Percentiles rank a stretch among this genome's conserved stretches.
These are phyloP conservation scores for Umbellularia californica DNA, from an alignment of 164 flowering plant genomes.

Conservation along the genomic window DNA sequence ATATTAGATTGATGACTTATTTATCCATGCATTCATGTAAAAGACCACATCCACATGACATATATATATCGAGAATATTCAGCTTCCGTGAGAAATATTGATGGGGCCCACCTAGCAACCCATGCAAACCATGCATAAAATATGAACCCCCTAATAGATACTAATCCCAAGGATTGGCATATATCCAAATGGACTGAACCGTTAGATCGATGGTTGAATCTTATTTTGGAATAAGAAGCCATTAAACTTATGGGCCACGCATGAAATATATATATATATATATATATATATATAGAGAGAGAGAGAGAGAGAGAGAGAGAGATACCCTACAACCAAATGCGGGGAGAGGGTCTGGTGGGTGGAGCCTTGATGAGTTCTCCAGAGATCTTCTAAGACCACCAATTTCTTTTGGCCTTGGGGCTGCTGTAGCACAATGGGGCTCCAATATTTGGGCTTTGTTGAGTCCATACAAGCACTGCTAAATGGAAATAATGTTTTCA, in stretches of 20 bases:
- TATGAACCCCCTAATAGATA: neutral
- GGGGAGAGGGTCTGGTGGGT: constrained; percentile 9
- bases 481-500: too few relatives aligned
- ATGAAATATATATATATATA: too few relatives aligned
- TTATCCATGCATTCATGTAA: too few relatives aligned
- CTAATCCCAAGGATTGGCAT: too few relatives aligned
- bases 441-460: constrained; percentile 30
- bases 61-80: neutral
- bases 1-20: too few relatives aligned
- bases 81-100: too few relatives aligned
- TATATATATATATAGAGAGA: neutral
- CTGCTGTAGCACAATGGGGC: constrained; percentile 21
- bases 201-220: too few relatives aligned
- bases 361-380: neutral
- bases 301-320: constrained; percentile 5
- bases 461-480: constrained; percentile 27
- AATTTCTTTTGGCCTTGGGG: constrained; percentile 18
- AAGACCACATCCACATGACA: too few relatives aligned
- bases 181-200: too few relatives aligned
- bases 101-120: too few relatives aligned
- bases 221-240: too few relatives aligned
- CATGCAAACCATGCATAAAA: neutral
- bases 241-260: too few relatives aligned
- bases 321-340: constrained; percentile 16
- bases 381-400: constrained; percentile 21